These are phyloP conservation scores for Lagenaria siceraria DNA, from an alignment of 306 rosid genomes.

Conservation along the genomic window DNA sequence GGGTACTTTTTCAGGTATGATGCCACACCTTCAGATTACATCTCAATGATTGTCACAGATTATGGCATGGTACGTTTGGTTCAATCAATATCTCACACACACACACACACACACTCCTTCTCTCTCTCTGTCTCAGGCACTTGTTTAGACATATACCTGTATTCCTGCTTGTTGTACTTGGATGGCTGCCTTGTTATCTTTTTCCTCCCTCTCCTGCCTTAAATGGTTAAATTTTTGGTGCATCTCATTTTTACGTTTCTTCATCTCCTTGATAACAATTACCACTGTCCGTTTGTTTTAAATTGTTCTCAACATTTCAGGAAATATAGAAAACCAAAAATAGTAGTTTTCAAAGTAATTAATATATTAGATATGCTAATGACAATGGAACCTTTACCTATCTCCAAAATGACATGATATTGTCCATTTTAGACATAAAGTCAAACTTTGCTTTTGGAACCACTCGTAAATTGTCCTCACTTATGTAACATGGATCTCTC, in stretches of 20 bases:
- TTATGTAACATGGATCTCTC: too few species aligned
- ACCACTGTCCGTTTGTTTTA: background rate
- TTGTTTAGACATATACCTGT: too few species aligned
- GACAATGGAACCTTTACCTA: too few species aligned
- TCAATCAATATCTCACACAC: background rate
- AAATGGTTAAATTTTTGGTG: background rate
- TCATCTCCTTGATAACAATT: background rate
- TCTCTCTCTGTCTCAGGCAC: background rate
- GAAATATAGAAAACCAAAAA: too few species aligned
- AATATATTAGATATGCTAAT: background rate
- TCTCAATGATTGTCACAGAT: conserved; percentile 77
- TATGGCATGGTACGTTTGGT: conserved; percentile 64
- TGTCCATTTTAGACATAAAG: too few species aligned
- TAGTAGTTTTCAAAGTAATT: background rate
- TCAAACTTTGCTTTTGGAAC: too few species aligned
- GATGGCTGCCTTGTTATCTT: too few species aligned
- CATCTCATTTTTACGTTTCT: background rate
- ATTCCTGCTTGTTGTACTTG: background rate
- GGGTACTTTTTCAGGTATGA: conserved; percentile 42
- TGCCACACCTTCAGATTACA: conserved; percentile 72
- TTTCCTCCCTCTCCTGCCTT: too few species aligned
- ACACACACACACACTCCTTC: too few species aligned
- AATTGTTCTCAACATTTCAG: background rate
- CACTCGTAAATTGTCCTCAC: too few species aligned
- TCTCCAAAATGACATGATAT: too few species aligned